phyloP scores from a whole-genome alignment of 2,329 filamentous ascomycete species.

The Dendryphion nanum region DNA sequence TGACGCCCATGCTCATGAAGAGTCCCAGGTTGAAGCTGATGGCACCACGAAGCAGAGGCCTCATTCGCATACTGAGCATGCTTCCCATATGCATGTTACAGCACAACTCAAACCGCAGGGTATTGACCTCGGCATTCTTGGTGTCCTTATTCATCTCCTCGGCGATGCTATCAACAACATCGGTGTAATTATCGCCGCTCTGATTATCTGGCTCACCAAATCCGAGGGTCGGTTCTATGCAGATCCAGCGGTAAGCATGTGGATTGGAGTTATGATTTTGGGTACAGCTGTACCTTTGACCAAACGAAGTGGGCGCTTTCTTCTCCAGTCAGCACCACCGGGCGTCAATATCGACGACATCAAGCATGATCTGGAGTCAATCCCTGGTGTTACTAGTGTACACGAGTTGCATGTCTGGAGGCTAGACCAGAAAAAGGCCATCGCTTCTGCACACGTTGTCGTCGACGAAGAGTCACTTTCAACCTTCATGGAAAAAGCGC shows the following conservation, averaged over 20 bases:
- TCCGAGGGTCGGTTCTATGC: slow-evolving; percentile 65
- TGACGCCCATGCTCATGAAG: slow-evolving; percentile 16
- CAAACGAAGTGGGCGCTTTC: slow-evolving; percentile 61
- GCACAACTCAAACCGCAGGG: slow-evolving; percentile 21
- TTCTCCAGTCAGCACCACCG: slow-evolving; percentile 64
- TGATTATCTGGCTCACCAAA: slow-evolving; percentile 66
- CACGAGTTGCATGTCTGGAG: slow-evolving; percentile 76
- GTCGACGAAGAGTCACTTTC: slow-evolving; percentile 57
- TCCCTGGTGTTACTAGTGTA: slow-evolving; percentile 64
- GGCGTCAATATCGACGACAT: slow-evolving; percentile 63
- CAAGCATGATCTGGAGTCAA: slow-evolving; percentile 66
- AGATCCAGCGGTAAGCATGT: slow-evolving; percentile 67
- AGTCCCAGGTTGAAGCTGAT: slow-evolving; percentile 9
- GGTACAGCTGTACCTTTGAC: slow-evolving; percentile 62
- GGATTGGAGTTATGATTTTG: slow-evolving; percentile 72
- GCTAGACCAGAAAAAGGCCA: slow-evolving; percentile 66
- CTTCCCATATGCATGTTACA: slow-evolving; percentile 25
- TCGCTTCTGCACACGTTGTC: slow-evolving; percentile 69
- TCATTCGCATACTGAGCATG: slow-evolving; percentile 12
- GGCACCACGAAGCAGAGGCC: neutral
- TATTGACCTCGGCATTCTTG: slow-evolving; percentile 67
- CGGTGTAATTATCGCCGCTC: slow-evolving; percentile 68
- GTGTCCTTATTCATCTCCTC: slow-evolving; percentile 67
- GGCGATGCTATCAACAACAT: slow-evolving; percentile 76
- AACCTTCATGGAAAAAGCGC: slow-evolving; percentile 60